phyloP scores from a whole-genome alignment of 805 yeast species.

The Sungouiozyma intestinalis region DNA sequence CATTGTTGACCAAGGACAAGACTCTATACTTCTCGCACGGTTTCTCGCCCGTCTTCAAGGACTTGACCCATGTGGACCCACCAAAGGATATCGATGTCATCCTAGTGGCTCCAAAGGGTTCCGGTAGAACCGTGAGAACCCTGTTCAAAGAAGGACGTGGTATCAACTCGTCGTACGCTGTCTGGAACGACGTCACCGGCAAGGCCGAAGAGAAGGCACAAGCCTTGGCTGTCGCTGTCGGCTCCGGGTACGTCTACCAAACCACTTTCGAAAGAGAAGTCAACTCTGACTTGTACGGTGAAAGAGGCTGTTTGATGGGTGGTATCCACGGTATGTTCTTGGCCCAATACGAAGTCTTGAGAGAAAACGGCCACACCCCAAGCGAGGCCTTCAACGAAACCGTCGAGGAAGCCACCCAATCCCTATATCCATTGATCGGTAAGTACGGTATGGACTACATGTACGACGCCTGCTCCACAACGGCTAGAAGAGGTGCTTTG shows the following conservation, averaged over 20 bases:
- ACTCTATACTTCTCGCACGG: conserved; percentile 99
- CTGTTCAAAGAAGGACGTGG: conserved; percentile 99
- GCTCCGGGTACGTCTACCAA: conserved; percentile 99
- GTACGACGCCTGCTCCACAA: conserved; percentile 99
- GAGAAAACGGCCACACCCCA: conserved; percentile 99
- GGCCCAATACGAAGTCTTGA: conserved; percentile 98
- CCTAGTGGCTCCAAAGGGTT: conserved; percentile 99
- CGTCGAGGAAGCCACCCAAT: conserved; percentile 99
- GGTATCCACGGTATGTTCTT: conserved; percentile 99
- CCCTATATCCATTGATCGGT: conserved; percentile 97
- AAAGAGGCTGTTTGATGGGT: conserved; percentile 99
- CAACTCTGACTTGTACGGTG: conserved; percentile 98
- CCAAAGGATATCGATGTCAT: conserved; percentile 94
- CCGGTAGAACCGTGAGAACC: conserved; percentile 99
- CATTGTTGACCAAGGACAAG: conserved; percentile 91
- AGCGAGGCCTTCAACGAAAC: conserved; percentile 99
- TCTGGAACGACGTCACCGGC: conserved; percentile 98
- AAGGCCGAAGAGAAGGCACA: conserved; percentile 98
- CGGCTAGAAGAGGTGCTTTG: conserved; percentile 99
- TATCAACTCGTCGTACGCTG: conserved; percentile 98
- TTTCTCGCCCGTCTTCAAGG: conserved; percentile 98
- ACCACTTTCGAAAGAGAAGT: conserved; percentile 99
- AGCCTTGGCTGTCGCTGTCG: conserved; percentile 97
- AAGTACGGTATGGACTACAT: conserved; percentile 99
- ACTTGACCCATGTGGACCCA: conserved; percentile 90